Evolutionary conservation across 106 monocot species (phyloP), one percentile per base, ranked within the genome.

Genomic region (Dioscorea zingiberensis): DNA sequence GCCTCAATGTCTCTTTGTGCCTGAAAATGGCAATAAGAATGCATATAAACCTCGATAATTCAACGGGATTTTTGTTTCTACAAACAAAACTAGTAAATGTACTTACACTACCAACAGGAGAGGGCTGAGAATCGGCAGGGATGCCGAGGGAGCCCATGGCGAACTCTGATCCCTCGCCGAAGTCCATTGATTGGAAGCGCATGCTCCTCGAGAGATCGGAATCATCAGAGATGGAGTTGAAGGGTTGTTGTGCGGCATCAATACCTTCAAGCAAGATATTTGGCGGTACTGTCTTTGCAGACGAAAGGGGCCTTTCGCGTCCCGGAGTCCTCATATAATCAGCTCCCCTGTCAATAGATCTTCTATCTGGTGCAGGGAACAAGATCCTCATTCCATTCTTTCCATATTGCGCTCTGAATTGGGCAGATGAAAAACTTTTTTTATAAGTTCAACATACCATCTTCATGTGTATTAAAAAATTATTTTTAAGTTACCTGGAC

Each of bases 1-100:
- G 68, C 72, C 18, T 78, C 78, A 14, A 66, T 23, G 17, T 78
- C 73, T 60, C 59, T 45, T 67, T 74, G 27, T 19, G 27, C 30
- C 27, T 22, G n/a, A 58, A 68, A 23, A 48, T 27, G 16, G 13
- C 17, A n/a, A 32, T 3, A 23, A 7, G 21, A 23, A 63, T 6
- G 10, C 10, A 55, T 25, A 47, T 19, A 72, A 27, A 19, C 7
- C 26, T 49, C 1, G 19, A 22, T 45, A n/a, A n/a, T n/a, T n/a
- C n/a, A n/a, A n/a, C n/a, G n/a, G n/a, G n/a, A n/a, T 21, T 21
- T 13, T 47, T 48, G 25, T 26, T 3, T 26, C 1, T 29, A 29
- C 1, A 25, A 70, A 17, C 13, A 51, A 26, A 29, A 19, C 63
- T 19, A 44, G 13, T 21, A 38, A n/a, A 24, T 15, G 18, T 58